Conservation (phyloP, 208 protist species). For the Perkinsela sp. region DNA sequence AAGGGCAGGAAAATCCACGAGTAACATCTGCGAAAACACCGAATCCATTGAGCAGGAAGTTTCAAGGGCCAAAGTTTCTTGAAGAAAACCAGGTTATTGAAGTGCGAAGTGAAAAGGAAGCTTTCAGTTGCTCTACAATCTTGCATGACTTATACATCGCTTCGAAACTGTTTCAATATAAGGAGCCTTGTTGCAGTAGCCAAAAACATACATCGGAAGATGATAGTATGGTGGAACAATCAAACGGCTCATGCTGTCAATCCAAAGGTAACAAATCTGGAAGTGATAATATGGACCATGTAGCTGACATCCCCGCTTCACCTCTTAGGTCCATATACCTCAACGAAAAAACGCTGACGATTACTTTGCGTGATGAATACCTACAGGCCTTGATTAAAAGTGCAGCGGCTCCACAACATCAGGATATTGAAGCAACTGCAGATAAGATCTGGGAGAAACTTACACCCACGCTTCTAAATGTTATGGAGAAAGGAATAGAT, state of each 20-base stretch:
- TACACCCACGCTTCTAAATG: neutral
- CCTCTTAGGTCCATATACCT: neutral
- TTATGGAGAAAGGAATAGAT: neutral
- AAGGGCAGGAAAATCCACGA: too few species aligned
- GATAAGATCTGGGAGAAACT: neutral
- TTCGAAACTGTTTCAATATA: neutral
- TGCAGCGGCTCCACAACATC: neutral
- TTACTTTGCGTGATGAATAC: neutral
- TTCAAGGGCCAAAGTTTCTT: neutral
- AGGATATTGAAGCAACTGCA: neutral
- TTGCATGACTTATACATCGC: neutral
- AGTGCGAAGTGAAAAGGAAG: neutral
- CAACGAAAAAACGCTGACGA: neutral
- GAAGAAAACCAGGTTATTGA: neutral
- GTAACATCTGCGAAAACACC: too few species aligned
- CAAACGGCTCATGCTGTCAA: neutral
- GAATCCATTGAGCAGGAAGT: neutral
- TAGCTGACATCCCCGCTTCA: neutral
- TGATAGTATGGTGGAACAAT: neutral
- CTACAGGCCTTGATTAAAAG: too few species aligned
- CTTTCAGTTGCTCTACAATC: neutral
- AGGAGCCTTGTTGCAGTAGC: neutral
- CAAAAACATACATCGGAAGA: neutral
- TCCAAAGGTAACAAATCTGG: neutral
- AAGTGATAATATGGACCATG: neutral